Base-by-base conservation (phyloP, 768 basidiomycete genomes). In the Suillus alpinus region DNA sequence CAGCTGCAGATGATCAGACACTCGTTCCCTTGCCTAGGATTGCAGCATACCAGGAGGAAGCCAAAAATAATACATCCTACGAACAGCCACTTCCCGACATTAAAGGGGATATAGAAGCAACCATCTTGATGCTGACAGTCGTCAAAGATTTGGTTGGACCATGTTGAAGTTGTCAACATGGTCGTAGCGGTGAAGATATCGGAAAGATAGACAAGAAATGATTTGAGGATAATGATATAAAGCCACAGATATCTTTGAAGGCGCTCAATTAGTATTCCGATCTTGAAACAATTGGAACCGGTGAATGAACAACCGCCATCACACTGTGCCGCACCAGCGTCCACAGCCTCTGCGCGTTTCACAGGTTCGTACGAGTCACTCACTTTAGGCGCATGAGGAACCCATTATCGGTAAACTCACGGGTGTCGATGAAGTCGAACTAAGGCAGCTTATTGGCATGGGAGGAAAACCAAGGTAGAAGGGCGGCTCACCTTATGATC, bases 141-240 rank as follows among this genome's bases (percentile, higher is more conserved):
- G 62, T 86, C 79, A 76, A 93, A 91, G 70, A 98, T 97, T 73
- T 92, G 84, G 69, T 92, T 95, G 59, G 92, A 88, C 96, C 96
- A 99, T 37, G 85, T 82, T 43, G 83, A 81, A 23, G 95, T 94
- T 29, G 91, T 88, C 76, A 98, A 90, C 91, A 98, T 95, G 67
- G 96, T 97, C 63, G 94, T 85, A 63, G 94, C 95, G 40, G 96
- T 94, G 79, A 95, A 99, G 73, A 98, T 94, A 84, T 99, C 97
- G 75, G 92, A 91, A 63, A 95, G 81, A 77, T 98, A 97, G 76
- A 99, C 96, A 59, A 95, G 86, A 79, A 98, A 91, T 36, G 92
- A 94, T 76, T 97, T 98, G 81, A 97, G 85, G 59, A 98, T 87
- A 69, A 95, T 82, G 75, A 95, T 79, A 77, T 97, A 98, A 59